Conservation (phyloP, 164 flowering plant genomes). For the Umbilicus rupestris region DNA sequence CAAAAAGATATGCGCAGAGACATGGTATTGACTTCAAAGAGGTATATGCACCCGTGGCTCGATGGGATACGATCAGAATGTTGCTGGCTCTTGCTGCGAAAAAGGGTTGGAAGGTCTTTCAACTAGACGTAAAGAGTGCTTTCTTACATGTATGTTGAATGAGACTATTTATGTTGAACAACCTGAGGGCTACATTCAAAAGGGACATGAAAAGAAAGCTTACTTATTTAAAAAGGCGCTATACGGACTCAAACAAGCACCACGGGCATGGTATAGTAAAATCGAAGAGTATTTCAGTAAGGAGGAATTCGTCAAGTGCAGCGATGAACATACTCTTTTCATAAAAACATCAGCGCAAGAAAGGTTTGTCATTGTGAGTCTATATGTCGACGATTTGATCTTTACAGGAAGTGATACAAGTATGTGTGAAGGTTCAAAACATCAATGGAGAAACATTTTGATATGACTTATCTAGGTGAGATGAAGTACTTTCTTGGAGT, state of each 20-base stretch:
- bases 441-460: not conserved
- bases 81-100: not conserved
- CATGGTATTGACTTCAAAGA: not conserved
- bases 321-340: not conserved
- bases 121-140: not conserved
- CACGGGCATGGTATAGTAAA: not conserved
- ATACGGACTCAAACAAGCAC: not conserved
- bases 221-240: not conserved
- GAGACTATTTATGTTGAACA: not conserved
- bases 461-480: no score
- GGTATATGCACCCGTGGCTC: slow-evolving; percentile 3
- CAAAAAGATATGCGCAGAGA: not conserved
- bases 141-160: not conserved
- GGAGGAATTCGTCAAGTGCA: not conserved
- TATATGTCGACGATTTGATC: slow-evolving; percentile 2
- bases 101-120: not conserved
- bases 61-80: not conserved
- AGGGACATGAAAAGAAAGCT: not conserved
- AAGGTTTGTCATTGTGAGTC: not conserved
- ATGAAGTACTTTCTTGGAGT: no score
- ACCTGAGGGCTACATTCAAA: not conserved
- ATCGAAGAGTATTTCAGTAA: not conserved
- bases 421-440: not conserved
- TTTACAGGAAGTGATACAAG: not conserved
- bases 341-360: not conserved